Evolutionary conservation across 208 protist species (phyloP).

Genomic region (Acanthamoeba sp.): DNA sequence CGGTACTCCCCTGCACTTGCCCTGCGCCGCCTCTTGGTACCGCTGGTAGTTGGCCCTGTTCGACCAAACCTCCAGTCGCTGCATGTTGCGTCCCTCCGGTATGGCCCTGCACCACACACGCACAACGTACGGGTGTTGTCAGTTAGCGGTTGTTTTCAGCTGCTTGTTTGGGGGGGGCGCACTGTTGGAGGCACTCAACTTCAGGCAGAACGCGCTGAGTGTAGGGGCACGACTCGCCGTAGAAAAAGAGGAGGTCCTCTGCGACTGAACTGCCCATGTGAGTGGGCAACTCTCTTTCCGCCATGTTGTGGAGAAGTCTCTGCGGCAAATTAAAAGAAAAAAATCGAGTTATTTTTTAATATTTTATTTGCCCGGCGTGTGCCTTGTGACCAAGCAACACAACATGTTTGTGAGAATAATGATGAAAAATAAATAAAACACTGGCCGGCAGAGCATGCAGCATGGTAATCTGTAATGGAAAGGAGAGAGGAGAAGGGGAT

Average conservation of each 20-base stretch:
- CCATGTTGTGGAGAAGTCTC: no score
- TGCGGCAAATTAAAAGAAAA: no score
- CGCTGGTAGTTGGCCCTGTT: not conserved
- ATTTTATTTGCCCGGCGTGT: no score
- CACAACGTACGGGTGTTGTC: no score
- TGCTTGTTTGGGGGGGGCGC: not conserved
- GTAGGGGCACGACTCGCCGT: constrained; percentile 48
- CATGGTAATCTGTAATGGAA: no score
- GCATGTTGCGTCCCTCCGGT: not conserved
- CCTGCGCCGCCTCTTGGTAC: constrained; percentile 2
- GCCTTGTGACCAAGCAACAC: no score
- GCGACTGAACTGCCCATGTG: not conserved
- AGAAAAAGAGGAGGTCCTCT: constrained; percentile 59
- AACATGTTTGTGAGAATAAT: no score
- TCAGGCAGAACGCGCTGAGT: constrained; percentile 57
- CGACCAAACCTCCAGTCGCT: constrained; percentile 44
- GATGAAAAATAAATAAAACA: no score
- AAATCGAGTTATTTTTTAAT: no score
- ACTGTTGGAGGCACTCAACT: constrained; percentile 61
- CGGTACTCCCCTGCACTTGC: constrained; percentile 66
- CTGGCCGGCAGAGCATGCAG: no score
- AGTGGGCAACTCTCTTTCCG: not conserved
- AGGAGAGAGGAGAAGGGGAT: no score
- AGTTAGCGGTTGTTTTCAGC: no score
- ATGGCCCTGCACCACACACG: not conserved